These are phyloP conservation scores for Tetramitus jugosus DNA, from an alignment of 208 protist species.

Conservation along the genomic window DNA sequence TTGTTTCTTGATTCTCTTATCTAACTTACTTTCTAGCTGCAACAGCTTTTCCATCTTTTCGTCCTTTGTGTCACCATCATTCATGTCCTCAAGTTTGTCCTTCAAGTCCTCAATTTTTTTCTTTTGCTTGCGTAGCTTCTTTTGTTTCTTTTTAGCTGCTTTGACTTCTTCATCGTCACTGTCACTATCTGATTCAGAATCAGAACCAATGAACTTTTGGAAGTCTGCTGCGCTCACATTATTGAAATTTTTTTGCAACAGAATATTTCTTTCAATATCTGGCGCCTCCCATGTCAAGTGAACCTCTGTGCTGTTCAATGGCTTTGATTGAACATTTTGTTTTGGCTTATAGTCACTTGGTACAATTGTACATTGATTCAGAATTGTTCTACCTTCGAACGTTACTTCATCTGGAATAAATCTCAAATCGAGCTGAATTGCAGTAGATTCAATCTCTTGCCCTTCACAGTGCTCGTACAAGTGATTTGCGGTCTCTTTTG, in stretches of 20 bases:
- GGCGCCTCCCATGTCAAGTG: not conserved
- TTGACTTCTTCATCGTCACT: not conserved
- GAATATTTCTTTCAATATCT: not conserved
- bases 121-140: not conserved
- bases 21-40: no score
- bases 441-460: constrained; percentile 85
- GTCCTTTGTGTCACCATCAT: not conserved
- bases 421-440: constrained; percentile 84
- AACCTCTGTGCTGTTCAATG: not conserved
- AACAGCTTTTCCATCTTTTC: no score
- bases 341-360: constrained; percentile 11
- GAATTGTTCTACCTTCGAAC: constrained; percentile 31
- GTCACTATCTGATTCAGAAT: not conserved
- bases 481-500: constrained; percentile 63
- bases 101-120: not conserved
- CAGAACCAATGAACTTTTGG: not conserved
- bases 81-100: not conserved
- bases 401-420: constrained; percentile 85
- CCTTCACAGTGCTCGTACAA: constrained; percentile 88
- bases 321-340: not conserved
- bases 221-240: not conserved
- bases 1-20: not conserved
- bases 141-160: no score
- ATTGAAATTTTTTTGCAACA: not conserved
- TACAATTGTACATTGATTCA: not conserved